phyloP scores from a whole-genome alignment of 805 yeast genomes.

The Candida golubevii region DNA sequence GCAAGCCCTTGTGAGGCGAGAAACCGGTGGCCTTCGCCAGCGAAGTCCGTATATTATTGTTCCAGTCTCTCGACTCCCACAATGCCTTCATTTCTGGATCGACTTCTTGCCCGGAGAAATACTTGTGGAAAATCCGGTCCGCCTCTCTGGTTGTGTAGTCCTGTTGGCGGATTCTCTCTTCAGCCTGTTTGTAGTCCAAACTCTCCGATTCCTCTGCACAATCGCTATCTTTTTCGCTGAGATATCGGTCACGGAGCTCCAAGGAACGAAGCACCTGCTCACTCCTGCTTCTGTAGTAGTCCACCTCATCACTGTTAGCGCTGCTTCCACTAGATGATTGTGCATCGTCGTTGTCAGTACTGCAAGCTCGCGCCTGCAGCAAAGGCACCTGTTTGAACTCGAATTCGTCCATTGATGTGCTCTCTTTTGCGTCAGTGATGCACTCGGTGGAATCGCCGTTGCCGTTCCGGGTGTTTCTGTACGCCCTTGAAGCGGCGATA shows the following conservation, averaged over 20 bases:
- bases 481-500: conserved; percentile 17
- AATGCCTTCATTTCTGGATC: conserved; percentile 50
- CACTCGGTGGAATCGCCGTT: not conserved
- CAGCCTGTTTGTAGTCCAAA: conserved; percentile 2
- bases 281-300: conserved; percentile 14
- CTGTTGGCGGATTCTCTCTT: conserved; percentile 20
- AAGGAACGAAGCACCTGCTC: conserved; percentile 9
- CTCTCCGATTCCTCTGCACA: conserved; percentile 3
- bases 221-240: not conserved
- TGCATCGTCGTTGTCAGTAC: not conserved
- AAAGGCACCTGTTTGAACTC: conserved; percentile 11
- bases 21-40: conserved; percentile 1
- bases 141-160: conserved; percentile 62
- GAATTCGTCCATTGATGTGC: conserved; percentile 1
- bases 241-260: not conserved
- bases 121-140: conserved; percentile 46
- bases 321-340: conserved; percentile 2
- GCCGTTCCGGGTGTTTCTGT: not conserved
- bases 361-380: not conserved
- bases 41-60: conserved; percentile 1
- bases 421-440: no score
- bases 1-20: not conserved
- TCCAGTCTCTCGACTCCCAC: conserved; percentile 45
- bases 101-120: conserved; percentile 35
- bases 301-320: conserved; percentile 11